Evolutionary conservation across 495 filamentous ascomycete species (phyloP).

Genomic region (Aspergillus nidulans): DNA sequence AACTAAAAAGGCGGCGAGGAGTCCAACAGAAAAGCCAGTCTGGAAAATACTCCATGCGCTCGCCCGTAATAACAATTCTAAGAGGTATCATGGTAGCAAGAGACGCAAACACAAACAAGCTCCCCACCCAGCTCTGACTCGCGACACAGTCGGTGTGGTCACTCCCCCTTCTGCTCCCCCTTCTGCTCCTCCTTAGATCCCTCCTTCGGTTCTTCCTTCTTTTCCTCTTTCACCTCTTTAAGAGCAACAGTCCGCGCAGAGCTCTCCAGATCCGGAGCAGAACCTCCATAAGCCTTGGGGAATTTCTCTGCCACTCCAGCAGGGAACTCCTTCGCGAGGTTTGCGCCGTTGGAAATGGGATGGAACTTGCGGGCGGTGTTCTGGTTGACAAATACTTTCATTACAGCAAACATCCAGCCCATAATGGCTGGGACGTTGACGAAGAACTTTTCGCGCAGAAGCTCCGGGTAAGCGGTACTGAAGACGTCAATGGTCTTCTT

Average conservation of each 20-base stretch:
- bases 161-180: not conserved
- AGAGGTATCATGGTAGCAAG: constrained; percentile 5
- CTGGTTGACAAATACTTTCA: constrained; percentile 73
- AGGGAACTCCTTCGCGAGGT: constrained; percentile 61
- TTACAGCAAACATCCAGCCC: constrained; percentile 76
- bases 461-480: constrained; percentile 75
- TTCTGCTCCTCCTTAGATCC: not conserved
- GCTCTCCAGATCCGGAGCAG: constrained; percentile 41
- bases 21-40: not conserved
- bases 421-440: constrained; percentile 85
- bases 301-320: constrained; percentile 54
- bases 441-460: constrained; percentile 86
- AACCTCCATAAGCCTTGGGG: constrained; percentile 67
- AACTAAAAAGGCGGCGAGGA: not conserved
- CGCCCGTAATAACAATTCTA: not conserved
- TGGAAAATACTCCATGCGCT: not conserved
- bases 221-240: constrained; percentile 1
- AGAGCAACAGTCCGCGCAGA: constrained; percentile 27
- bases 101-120: not conserved
- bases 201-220: not conserved
- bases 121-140: not conserved
- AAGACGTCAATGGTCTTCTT: constrained; percentile 77
- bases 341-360: constrained; percentile 70
- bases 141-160: not conserved
- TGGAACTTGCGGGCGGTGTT: constrained; percentile 85